phyloP scores from a whole-genome alignment of 805 yeast genomes.

The Jamesozyma piceae region DNA sequence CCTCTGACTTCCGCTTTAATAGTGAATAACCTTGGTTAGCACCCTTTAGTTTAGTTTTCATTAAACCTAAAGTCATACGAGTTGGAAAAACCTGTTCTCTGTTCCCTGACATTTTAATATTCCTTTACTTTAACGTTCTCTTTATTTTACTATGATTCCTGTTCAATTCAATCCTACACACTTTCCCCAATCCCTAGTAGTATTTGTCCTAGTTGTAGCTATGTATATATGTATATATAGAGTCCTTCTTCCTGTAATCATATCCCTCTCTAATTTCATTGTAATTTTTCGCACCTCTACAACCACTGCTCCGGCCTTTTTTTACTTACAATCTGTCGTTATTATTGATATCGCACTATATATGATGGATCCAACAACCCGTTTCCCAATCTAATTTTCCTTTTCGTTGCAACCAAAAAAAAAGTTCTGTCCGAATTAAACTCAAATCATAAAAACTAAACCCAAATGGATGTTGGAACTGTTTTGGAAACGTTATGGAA shows the following conservation, averaged over 20 bases:
- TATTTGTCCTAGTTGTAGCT: neutral
- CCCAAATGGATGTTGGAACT: neutral
- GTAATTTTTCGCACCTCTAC: neutral
- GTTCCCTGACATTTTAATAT: constrained; percentile 16
- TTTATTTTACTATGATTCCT: too few relatives aligned
- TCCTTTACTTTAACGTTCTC: neutral
- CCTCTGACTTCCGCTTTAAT: constrained; percentile 92
- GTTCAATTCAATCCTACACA: neutral
- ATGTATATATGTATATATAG: too few relatives aligned
- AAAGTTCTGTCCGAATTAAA: neutral
- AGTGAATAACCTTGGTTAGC: constrained; percentile 94
- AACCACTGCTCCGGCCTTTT: neutral
- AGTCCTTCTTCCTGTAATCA: neutral
- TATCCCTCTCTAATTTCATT: neutral
- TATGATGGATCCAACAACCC: too few relatives aligned
- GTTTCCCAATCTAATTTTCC: too few relatives aligned
- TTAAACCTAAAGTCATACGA: constrained; percentile 89
- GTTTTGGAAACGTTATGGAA: neutral
- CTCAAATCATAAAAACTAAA: neutral
- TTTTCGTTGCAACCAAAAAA: neutral
- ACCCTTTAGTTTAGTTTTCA: constrained; percentile 94
- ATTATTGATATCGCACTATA: too few relatives aligned
- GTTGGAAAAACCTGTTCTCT: constrained; percentile 97
- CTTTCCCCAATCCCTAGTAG: neutral
- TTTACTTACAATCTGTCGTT: neutral